These are phyloP conservation scores for Lasiosphaeria hispida DNA, from an alignment of 495 filamentous ascomycete species.

Conservation along the genomic window DNA sequence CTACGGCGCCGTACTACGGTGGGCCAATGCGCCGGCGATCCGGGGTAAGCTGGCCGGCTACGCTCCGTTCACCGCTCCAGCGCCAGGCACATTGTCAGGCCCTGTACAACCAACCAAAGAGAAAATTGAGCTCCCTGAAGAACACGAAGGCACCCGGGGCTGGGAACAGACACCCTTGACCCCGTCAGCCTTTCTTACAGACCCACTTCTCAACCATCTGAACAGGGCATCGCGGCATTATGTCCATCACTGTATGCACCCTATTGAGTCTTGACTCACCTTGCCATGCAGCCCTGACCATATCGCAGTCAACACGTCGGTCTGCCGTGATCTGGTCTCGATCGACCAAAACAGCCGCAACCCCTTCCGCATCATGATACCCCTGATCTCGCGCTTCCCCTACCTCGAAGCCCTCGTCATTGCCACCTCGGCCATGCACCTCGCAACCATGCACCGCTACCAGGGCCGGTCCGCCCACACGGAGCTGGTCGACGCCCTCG, in stretches of 20 bases:
- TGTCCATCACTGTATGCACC: conserved; percentile 48
- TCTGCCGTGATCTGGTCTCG: conserved; percentile 53
- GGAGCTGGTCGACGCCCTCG: conserved; percentile 47
- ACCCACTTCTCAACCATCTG: conserved; percentile 39
- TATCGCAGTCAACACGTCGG: conserved; percentile 45
- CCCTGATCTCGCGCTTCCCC: conserved; percentile 42
- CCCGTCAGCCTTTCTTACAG: conserved; percentile 23
- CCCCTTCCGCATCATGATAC: conserved; percentile 50
- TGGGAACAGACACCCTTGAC: neutral
- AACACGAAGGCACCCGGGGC: conserved; percentile 8
- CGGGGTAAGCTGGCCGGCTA: conserved; percentile 39
- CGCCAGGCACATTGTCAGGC: conserved; percentile 10
- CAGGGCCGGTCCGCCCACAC: conserved; percentile 22
- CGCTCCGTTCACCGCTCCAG: neutral
- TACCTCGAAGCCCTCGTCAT: conserved; percentile 51
- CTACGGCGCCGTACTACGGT: conserved; percentile 32
- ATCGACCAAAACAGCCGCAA: conserved; percentile 48
- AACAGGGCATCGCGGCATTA: conserved; percentile 42
- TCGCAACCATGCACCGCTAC: conserved; percentile 35
- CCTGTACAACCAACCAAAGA: neutral
- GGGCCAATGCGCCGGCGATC: conserved; percentile 40
- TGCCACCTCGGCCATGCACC: conserved; percentile 55
- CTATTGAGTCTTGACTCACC: too few species aligned
- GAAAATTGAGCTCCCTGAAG: neutral
- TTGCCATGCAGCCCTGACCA: too few species aligned